Base-by-base conservation (phyloP, 225 moss, liverwort and hornwort genomes). In the Takakia lepidozioides region DNA sequence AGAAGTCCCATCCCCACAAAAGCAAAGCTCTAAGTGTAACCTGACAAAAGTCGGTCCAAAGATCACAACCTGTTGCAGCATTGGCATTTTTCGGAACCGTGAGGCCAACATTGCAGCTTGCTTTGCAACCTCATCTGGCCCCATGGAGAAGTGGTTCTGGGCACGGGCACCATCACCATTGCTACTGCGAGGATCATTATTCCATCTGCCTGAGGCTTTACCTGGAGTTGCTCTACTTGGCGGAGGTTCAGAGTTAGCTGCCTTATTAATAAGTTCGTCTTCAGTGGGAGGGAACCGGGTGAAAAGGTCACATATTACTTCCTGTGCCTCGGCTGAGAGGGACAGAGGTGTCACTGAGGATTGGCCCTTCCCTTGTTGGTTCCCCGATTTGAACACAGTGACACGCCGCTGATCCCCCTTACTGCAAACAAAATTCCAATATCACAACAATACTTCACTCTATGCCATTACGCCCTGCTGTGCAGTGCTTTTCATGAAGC, bases 361-460 rank as follows among this genome's bases (percentile, higher is more conserved):
- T 57, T 79, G 52, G 39, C 44, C 69, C 38, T 36, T 73, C 41
- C 65, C 70, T 21, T 72, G 64, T 29, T 66, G 46, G 52, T 52
- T 66, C 35, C 29, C 46, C 58, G 80, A 76, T 48, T 90, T 98
- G 18, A 54, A 58, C 46, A 98, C 87, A 38, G 77, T 75, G 29
- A 98, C 87, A 51, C 78, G 77, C 19, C 95, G 80, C 28, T 67
- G 60, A n/a, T 70, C 49, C 14, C 90, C 95, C 58, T 82, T 85
- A 26, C 92, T 92, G 76, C 63, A 81, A 69, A 18, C 44, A n/a
- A n/a, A n/a, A n/a, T n/a, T n/a, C 38, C 32, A 39, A 53, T 25
- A n/a, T 23, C 18, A 38, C 1, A 22, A 23, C 36, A 6, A 28
- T n/a, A n/a, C n/a, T n/a, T n/a, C n/a, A n/a, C n/a, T n/a, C n/a